phyloP scores from a whole-genome alignment of 2,329 filamentous ascomycete genomes.

The Colletotrichum abscissum region DNA sequence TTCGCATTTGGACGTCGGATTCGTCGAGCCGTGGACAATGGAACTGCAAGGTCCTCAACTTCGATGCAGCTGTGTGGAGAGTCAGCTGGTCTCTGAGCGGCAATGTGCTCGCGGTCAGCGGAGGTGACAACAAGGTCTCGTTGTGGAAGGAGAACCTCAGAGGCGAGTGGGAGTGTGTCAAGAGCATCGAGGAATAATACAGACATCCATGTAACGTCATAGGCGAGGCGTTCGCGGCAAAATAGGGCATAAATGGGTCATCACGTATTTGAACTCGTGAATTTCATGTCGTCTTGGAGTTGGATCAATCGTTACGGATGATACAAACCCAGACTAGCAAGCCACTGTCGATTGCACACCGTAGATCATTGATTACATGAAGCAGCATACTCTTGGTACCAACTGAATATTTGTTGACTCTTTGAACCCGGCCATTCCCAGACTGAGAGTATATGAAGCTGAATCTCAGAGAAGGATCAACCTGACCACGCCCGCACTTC shows the following conservation, averaged over 20 bases:
- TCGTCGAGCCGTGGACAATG: slow-evolving; percentile 76
- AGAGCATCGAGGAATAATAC: slow-evolving; percentile 88
- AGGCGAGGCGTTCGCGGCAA: slow-evolving; percentile 51
- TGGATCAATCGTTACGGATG: not conserved
- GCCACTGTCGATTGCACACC: not conserved
- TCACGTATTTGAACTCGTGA: not conserved
- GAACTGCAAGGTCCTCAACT: slow-evolving; percentile 86
- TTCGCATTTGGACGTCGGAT: slow-evolving; percentile 94
- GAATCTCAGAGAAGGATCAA: not conserved
- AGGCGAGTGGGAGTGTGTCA: slow-evolving; percentile 97
- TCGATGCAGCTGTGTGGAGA: slow-evolving; percentile 92
- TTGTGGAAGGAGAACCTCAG: slow-evolving; percentile 98
- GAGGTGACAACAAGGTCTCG: slow-evolving; percentile 95
- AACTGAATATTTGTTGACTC: not conserved
- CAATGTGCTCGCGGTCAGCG: slow-evolving; percentile 93
- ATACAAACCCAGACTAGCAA: not conserved
- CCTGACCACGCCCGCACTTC: not conserved
- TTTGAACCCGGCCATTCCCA: not conserved
- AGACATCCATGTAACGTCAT: slow-evolving; percentile 15
- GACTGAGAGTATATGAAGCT: not conserved
- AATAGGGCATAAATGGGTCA: slow-evolving; percentile 28
- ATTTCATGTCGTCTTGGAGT: not conserved
- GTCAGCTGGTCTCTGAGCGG: slow-evolving; percentile 98
- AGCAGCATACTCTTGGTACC: not conserved
- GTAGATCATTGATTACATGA: not conserved